Evolutionary conservation across 345 rosid species (phyloP), one percentile per base, ranked within the genome.

Genomic region (Camelina laxa): DNA sequence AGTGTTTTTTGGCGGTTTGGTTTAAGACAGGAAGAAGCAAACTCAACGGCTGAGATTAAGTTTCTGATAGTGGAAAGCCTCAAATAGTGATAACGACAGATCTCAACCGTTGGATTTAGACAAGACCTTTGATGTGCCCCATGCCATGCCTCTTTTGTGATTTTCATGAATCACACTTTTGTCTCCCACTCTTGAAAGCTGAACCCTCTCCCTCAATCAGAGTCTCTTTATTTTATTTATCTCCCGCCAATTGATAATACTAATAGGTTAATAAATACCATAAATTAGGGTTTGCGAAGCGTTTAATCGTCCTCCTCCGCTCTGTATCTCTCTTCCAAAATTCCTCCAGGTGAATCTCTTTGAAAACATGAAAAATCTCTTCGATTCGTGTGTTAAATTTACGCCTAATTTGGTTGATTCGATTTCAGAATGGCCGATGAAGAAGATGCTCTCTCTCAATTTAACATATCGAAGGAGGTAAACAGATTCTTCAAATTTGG

Each of bases 401-500:
- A 14, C 55, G 15, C 47, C 6, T 54, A 54, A 41, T 54, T 9
- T 33, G 7, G 15, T 17, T 7, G 13, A 16, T 60, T 60, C 3
- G 17, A 20, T 21, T 39, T 67, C 77, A 79, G 84, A 70, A 89
- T 89, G 97, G 87, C 80, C 20, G 82, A 76, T 70, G 70, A 74
- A 39, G 67, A 60, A 11, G 85, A 86, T 12, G 71, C 80, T 64
- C 79, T 81, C 68, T 79, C 91, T 48, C 96, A 89, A 49, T 87
- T 88, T 38, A 86, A 82, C 67, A 84, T 90, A 60, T 91, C 97
- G 7, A 83, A 80, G 54, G 96, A 90, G 92, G 96, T 88, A 56
- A 7, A 33, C 60, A 45, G 6, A 16, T 49, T 12, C 64, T 33
- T 33, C 36, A 33, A 36, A 6, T 11, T 57, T 20, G 27, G 30